Evolutionary conservation across 257 asterid species (phyloP).

Genomic region (Solanum tarapatanum): DNA sequence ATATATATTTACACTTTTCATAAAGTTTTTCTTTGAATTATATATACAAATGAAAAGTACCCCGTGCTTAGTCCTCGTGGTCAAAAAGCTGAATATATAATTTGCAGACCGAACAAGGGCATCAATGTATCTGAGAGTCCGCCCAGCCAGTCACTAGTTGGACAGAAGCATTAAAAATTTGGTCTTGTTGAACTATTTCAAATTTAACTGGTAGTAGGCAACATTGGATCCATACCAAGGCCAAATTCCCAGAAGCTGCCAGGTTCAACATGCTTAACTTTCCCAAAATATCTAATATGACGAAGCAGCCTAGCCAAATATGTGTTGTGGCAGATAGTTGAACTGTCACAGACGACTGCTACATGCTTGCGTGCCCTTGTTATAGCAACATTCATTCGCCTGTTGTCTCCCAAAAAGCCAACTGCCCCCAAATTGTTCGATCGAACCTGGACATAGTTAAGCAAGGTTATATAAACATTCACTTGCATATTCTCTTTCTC

Average conservation of each 20-base stretch:
- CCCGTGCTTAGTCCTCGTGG: background rate
- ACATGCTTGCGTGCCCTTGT: conserved; percentile 93
- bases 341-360: conserved; percentile 85
- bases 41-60: background rate
- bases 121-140: background rate
- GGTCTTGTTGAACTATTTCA: background rate
- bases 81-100: background rate
- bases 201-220: conserved; percentile 52
- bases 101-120: background rate
- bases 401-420: conserved; percentile 91
- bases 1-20: background rate
- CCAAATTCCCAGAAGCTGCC: conserved; percentile 77
- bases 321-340: conserved; percentile 93
- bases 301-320: conserved; percentile 86
- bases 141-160: background rate
- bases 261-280: conserved; percentile 80
- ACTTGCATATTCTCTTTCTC: background rate
- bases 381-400: conserved; percentile 90
- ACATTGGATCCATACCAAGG: conserved; percentile 75
- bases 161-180: background rate
- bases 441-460: conserved; percentile 51
- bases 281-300: conserved; percentile 75
- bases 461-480: background rate
- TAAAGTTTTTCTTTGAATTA: background rate
- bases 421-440: conserved; percentile 96